Evolutionary conservation across 306 rosid genomes (phyloP), one percentile per base, ranked within the genome.

Genomic region (Lupinus albus): DNA sequence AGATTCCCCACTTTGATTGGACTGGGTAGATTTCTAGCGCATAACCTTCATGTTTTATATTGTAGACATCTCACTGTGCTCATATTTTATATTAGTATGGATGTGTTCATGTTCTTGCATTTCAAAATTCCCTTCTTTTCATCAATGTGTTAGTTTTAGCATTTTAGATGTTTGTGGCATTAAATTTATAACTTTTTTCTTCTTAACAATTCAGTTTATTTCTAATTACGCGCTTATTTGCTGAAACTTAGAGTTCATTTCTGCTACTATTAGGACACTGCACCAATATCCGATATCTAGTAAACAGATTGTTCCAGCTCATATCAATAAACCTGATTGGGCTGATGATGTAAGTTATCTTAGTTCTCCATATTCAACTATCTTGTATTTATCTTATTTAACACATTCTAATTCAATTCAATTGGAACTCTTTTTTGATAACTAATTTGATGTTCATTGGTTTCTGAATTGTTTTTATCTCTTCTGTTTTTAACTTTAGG

Each of bases 1-100:
- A 89, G 74, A 65, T 86, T 78, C 98, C 98, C 18, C 71, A 83
- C 82, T 93, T 86, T 84, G 94, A 89, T 61, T 93, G 98, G 97
- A 86, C 97, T 10, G 98, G 98, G 98, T 93, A 85, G 65, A 53
- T 61, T 56, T 77, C 64, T 12, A 12, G 51, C 33, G n/a, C 59
- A 65, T 64, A 46, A 30, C 56, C 54, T 21, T 60, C 11, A 10
- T 21, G 14, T 55, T 74, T 14, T 46, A 30, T 11, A 58, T 39
- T 74, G 7, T 39, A 21, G 25, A 63, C 49, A 57, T 39, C 30
- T 44, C 46, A 33, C 15, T 6, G 11, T 77, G 39, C 38, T 67
- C 52, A 66, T 61, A 58, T 61, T 32, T 18, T 45, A 53, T 18
- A 68, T 46, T 53, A 15, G 39, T 28, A 60, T 16, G 4, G 25